These are phyloP conservation scores for Lactifluus rugatus DNA, from an alignment of 768 basidiomycete genomes.

Conservation along the genomic window DNA sequence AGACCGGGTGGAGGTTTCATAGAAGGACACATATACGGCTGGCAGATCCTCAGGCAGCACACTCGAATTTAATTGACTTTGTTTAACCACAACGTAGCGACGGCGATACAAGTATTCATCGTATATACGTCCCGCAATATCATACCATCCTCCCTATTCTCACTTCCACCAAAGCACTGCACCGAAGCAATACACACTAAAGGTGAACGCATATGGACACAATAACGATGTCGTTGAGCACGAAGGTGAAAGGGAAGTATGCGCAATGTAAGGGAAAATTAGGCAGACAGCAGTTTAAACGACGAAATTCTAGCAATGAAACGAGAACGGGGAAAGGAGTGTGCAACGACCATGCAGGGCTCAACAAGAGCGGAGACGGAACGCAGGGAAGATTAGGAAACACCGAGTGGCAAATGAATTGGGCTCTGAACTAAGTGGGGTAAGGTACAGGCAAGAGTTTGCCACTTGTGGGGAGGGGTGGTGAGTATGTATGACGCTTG, in stretches of 20 bases:
- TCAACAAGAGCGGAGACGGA: not conserved
- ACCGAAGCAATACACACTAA: conserved; percentile 12
- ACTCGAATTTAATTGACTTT: not conserved
- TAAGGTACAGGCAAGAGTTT: not conserved
- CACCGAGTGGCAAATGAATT: not conserved
- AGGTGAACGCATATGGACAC: conserved; percentile 12
- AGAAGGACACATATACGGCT: too few relatives aligned
- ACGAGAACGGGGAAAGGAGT: conserved; percentile 7
- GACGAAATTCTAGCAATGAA: conserved; percentile 5
- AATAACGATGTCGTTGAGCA: conserved; percentile 16
- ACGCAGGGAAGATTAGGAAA: not conserved
- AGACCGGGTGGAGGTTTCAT: too few relatives aligned
- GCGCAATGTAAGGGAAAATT: not conserved
- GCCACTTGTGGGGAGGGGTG: too few relatives aligned
- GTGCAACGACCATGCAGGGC: not conserved
- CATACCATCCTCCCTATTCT: not conserved
- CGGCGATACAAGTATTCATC: conserved; percentile 11
- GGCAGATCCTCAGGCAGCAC: too few relatives aligned
- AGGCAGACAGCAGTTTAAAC: not conserved
- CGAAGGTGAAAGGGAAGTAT: not conserved
- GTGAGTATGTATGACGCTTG: conserved; percentile 9
- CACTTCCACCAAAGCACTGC: conserved; percentile 14
- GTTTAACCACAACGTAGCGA: not conserved
- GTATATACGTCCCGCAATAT: conserved; percentile 8
- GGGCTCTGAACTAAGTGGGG: too few relatives aligned